Evolutionary conservation across 2,329 filamentous ascomycete species (phyloP), one percentile per base, ranked within the genome.

Genomic region (Fusarium siculi): DNA sequence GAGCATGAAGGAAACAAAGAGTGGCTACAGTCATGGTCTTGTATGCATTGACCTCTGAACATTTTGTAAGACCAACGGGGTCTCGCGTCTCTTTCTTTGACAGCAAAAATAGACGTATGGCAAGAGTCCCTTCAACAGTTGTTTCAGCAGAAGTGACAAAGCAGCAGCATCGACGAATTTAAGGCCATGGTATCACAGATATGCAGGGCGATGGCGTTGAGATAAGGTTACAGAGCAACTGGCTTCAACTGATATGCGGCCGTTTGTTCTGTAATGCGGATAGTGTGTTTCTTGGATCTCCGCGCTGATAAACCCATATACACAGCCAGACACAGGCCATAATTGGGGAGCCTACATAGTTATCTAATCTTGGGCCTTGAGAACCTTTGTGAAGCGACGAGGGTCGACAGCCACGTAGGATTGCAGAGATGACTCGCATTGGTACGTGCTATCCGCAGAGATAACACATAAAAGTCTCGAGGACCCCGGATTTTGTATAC

Each of bases 321-420:
- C 57, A 64, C 46, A 53, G 66, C 73, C 55, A 70, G 49, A 59
- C 58, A 49, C 58, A 68, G 52, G 65, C 68, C 52, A 67, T 77
- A 75, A 77, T 77, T 77, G 75, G 75, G 72, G 73, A 77, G 63
- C 60, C 19, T 18, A 30, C 30, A 30, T 30, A 46, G 61, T 52
- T 77, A 77, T 76, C 75, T 77, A 77, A 77, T 77, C 75, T 77
- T 49, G 47, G 69, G 66, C 63, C 63, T 74, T 63, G 58, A 67
- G 43, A 53, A 68, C 63, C 64, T 74, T 58, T 70, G 57, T 55
- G 62, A 58, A 50, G 61, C 43, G 60, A 70, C 54, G 66, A 64
- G 68, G 71, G 72, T 60, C 46, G 59, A 50, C 67, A 75, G 66
- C 73, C 69, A 65, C 63, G 61, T 68, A 56, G 58, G 66, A 55